phyloP scores from a whole-genome alignment of 2,329 filamentous ascomycete genomes.

The Cercospora nicotianae region DNA sequence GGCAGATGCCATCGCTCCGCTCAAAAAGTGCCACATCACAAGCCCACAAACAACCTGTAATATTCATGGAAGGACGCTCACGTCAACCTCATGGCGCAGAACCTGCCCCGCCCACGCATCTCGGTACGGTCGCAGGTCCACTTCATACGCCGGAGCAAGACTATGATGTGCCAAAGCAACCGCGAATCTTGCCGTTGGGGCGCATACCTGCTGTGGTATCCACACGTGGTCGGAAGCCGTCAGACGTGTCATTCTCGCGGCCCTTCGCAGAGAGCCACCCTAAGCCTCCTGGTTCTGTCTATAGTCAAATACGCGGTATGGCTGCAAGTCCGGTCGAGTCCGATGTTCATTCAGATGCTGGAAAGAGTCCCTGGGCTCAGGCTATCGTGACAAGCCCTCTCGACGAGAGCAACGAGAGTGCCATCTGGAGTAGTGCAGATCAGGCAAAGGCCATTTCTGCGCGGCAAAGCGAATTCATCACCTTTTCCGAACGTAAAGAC shows the following conservation, averaged over 20 bases:
- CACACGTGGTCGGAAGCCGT: slow-evolving; percentile 63
- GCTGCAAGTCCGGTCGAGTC: slow-evolving; percentile 34
- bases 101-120: neutral
- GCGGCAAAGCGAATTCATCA: slow-evolving; percentile 62
- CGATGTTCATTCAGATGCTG: slow-evolving; percentile 31
- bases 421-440: neutral
- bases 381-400: neutral
- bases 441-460: slow-evolving; percentile 16
- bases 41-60: neutral
- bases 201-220: slow-evolving; percentile 82
- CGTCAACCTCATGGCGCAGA: neutral
- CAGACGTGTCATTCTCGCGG: slow-evolving; percentile 79
- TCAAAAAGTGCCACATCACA: neutral
- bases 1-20: neutral
- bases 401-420: neutral
- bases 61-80: neutral
- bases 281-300: slow-evolving; percentile 31
- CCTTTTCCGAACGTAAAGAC: slow-evolving; percentile 70
- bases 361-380: slow-evolving; percentile 18
- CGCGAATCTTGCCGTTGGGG: slow-evolving; percentile 72
- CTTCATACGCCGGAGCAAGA: slow-evolving; percentile 38
- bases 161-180: slow-evolving; percentile 37
- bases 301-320: slow-evolving; percentile 39
- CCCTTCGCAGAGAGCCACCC: slow-evolving; percentile 63
- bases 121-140: slow-evolving; percentile 17